Percentiles rank a stretch among this genome's conserved stretches.
Evolutionary conservation across 306 rosid genomes (phyloP).

Genomic region (Macrotyloma uniflorum): DNA sequence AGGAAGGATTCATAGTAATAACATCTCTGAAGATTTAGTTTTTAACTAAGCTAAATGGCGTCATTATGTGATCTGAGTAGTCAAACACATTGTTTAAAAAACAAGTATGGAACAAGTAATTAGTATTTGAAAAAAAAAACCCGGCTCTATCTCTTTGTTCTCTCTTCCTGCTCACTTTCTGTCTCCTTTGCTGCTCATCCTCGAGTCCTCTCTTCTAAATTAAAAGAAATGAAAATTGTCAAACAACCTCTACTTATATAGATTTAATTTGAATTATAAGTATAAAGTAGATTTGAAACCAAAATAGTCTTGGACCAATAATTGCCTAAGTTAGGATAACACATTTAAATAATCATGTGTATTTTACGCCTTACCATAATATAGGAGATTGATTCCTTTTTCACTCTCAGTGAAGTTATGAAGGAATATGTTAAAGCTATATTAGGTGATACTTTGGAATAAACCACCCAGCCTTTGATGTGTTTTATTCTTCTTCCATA

Average conservation of each 20-base stretch:
- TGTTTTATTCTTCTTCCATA: slow-evolving; percentile 11
- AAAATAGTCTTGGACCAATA: background rate
- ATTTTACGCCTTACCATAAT: background rate
- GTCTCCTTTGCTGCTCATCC: background rate
- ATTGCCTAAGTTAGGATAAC: background rate
- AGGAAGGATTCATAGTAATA: background rate
- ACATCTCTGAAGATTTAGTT: background rate
- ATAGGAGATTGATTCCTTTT: slow-evolving; percentile 13
- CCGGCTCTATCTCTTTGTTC: background rate
- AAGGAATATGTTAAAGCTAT: background rate
- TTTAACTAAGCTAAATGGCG: background rate
- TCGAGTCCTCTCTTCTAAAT: background rate
- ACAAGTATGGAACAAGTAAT: background rate
- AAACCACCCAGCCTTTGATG: slow-evolving; percentile 11
- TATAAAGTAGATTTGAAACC: background rate
- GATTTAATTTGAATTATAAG: background rate
- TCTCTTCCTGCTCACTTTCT: background rate
- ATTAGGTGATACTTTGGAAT: background rate
- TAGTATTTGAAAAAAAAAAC: background rate
- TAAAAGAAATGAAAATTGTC: background rate
- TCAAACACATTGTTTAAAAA: background rate
- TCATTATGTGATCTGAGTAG: background rate
- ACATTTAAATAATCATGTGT: background rate
- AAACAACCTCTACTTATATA: background rate
- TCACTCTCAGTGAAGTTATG: background rate